phyloP scores from a whole-genome alignment of 345 rosid genomes.

The Eucalyptus urophylla region DNA sequence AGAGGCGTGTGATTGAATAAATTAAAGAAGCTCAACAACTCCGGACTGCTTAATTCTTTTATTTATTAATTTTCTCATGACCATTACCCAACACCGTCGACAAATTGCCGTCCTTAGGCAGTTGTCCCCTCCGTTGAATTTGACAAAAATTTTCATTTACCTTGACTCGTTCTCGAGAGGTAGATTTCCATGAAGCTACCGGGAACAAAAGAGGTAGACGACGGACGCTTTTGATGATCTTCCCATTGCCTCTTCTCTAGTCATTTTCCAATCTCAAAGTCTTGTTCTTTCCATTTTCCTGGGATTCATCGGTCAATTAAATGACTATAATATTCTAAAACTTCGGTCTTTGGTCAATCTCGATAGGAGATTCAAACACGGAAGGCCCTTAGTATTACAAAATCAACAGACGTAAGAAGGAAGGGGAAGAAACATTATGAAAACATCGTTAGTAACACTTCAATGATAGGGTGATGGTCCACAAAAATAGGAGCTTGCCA shows the following conservation, averaged over 20 bases:
- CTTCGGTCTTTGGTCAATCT: neutral
- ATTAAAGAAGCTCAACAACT: neutral
- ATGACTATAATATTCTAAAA: neutral
- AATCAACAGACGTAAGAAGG: neutral
- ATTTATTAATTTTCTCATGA: neutral
- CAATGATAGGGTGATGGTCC: neutral
- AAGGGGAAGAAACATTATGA: neutral
- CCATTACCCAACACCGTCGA: neutral
- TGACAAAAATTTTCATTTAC: accelerated
- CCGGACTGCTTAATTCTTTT: too few relatives aligned
- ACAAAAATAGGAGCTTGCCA: neutral
- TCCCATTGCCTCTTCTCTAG: neutral
- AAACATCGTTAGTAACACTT: neutral
- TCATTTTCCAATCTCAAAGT: neutral
- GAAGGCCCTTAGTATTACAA: neutral
- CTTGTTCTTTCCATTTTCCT: neutral
- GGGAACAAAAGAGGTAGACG: neutral
- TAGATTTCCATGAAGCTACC: neutral
- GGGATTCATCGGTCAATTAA: neutral
- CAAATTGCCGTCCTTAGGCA: neutral
- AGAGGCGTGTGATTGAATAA: neutral
- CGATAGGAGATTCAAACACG: neutral
- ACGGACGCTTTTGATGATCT: neutral
- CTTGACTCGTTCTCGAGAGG: neutral
- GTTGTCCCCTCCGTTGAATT: neutral